A percentile compares a stretch with the other conserved stretches of the same genome.
phyloP scores from a whole-genome alignment of 129 eudicot genomes.

The Centaurea solstitialis region DNA sequence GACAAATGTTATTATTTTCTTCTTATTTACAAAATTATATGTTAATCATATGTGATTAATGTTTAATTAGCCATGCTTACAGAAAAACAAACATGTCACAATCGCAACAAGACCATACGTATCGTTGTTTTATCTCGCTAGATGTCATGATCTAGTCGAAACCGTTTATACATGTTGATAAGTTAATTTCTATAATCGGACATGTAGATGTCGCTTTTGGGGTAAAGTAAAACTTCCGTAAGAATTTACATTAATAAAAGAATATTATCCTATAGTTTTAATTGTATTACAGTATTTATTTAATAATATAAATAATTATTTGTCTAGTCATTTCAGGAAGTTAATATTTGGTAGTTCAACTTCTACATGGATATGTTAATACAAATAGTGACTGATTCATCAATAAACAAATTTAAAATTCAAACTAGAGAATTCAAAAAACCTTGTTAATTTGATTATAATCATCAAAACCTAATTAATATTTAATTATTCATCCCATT shows the following conservation, averaged over 20 bases:
- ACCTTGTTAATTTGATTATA: background rate
- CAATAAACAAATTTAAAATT: background rate
- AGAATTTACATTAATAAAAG: background rate
- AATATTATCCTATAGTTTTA: background rate
- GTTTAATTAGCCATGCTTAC: no score
- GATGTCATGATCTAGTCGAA: background rate
- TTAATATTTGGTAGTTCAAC: constrained; percentile 20
- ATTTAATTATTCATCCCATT: background rate
- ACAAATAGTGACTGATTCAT: background rate
- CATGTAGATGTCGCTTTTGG: background rate
- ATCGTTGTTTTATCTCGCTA: background rate
- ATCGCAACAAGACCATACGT: background rate
- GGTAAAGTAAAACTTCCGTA: background rate
- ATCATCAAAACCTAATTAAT: background rate
- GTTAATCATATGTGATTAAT: background rate
- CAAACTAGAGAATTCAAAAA: background rate
- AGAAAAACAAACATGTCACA: background rate
- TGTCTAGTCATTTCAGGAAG: background rate
- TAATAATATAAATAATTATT: background rate
- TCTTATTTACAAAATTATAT: background rate
- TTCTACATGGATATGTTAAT: constrained; percentile 6
- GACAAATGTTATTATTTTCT: background rate
- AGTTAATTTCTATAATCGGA: background rate
- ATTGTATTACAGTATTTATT: background rate
- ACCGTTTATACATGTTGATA: background rate